Base-by-base conservation (phyloP, 805 yeast species). In the Candida peoriensis region DNA sequence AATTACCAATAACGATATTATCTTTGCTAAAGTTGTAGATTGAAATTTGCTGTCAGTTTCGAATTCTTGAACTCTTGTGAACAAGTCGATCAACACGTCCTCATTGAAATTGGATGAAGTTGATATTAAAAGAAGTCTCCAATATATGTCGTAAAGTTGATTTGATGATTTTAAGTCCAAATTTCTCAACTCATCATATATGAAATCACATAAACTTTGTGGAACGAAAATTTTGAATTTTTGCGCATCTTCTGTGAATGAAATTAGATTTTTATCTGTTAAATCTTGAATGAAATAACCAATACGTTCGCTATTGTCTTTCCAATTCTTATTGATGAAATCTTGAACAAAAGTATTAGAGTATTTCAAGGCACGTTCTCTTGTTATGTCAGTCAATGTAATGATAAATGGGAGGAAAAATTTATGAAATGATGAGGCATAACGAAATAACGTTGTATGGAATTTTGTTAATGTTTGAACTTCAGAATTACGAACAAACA, bases 401-500 rank as follows among this genome's bases (percentile, higher is more conserved):
- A 74, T 74, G 14, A 74, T 51, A 41, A 81, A 70, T 25, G 70
- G 53, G 28, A 72, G 45, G 56, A 70, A 71, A 23, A 60, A 54
- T 10, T 56, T 39, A 23, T 58, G 54, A 12, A 63, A 46, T n/a
- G 49, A 41, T 13, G 61, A 35, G 44, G 71, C 58, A 18, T 59
- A 57, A 6, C 63, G 66, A 42, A 73, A 66, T 17, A 78, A 48
- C 10, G 46, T 43, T 18, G 62, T 62, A 47, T 75, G 78, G 31
- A 57, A 58, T 43, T 65, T 71, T 2, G 76, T 68, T 35, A 79
- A 58, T 7, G 58, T 58, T 36, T 62, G 61, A 12, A 70, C 48
- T 26, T 72, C 74, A 48, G 77, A 58, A 49, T 79, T 78, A 64
- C 86, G 74, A 33, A 78, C 52, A 18, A 77, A 42, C 11, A 74